Percentiles rank a stretch among this genome's conserved stretches.
Conservation (phyloP, 2,329 filamentous ascomycete genomes). For the Macrophomina pseudophaseolina region DNA sequence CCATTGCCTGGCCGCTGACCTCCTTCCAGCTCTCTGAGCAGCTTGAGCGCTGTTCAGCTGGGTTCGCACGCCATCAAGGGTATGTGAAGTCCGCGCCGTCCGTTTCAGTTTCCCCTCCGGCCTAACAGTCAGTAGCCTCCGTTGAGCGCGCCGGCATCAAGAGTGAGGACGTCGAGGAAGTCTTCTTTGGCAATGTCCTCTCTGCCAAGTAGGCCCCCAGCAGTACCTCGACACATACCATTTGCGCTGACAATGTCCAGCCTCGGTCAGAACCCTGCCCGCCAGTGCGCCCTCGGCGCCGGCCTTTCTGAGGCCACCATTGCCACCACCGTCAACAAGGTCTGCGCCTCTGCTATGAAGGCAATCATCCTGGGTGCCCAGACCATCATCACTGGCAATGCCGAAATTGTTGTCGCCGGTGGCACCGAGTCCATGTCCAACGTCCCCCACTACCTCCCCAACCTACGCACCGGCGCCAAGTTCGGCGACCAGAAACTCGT, state of each 20-base stretch:
- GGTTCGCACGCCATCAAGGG: slow-evolving; percentile 93
- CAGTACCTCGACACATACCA: neutral
- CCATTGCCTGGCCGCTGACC: neutral
- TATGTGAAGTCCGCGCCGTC: slow-evolving; percentile 47
- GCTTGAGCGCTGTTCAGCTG: slow-evolving; percentile 82
- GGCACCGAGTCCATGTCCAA: slow-evolving; percentile 99
- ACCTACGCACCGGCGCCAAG: slow-evolving; percentile 84
- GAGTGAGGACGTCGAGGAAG: slow-evolving; percentile 88
- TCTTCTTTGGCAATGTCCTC: slow-evolving; percentile 98
- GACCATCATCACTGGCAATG: slow-evolving; percentile 96
- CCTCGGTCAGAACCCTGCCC: slow-evolving; percentile 92
- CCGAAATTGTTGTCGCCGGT: slow-evolving; percentile 89
- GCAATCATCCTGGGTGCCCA: slow-evolving; percentile 93
- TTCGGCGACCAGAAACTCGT: slow-evolving; percentile 90
- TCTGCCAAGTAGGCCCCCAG: slow-evolving; percentile 78
- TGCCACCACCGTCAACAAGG: slow-evolving; percentile 97
- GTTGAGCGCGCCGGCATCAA: slow-evolving; percentile 88
- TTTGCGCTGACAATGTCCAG: slow-evolving; percentile 53
- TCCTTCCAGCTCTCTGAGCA: slow-evolving; percentile 78
- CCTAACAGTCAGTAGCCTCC: slow-evolving; percentile 58
- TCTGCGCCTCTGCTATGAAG: slow-evolving; percentile 95
- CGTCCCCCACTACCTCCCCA: slow-evolving; percentile 91
- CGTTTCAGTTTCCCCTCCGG: slow-evolving; percentile 31
- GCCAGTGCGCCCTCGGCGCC: slow-evolving; percentile 89
- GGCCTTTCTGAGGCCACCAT: slow-evolving; percentile 81